These are phyloP conservation scores for Apiospora kogelbergensis DNA, from an alignment of 2,329 filamentous ascomycete genomes.

Conservation along the genomic window DNA sequence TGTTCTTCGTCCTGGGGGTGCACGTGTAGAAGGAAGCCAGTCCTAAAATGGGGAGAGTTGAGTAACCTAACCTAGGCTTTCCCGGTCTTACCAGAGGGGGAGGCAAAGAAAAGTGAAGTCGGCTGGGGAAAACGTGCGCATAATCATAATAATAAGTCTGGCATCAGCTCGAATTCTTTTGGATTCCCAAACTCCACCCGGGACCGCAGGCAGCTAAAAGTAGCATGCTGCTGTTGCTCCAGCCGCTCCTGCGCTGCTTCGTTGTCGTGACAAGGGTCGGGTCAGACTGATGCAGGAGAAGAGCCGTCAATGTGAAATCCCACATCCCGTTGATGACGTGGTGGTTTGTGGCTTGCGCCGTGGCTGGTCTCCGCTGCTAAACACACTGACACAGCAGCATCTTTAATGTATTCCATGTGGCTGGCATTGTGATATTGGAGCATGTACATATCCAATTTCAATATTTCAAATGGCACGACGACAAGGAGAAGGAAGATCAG, in stretches of 20 bases:
- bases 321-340: neutral
- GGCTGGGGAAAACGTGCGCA: neutral
- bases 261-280: constrained; percentile 8
- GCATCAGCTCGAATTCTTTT: constrained; percentile 1
- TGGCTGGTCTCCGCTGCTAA: neutral
- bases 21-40: neutral
- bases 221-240: neutral
- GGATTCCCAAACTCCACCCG: neutral
- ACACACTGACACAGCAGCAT: too few relatives aligned
- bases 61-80: constrained; percentile 2
- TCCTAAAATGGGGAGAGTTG: constrained; percentile 3
- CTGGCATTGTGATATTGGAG: neutral
- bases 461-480: neutral
- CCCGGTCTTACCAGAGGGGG: constrained; percentile 3
- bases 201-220: neutral
- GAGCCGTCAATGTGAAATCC: neutral
- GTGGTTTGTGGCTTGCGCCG: neutral
- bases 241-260: neutral
- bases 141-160: neutral
- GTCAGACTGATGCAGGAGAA: neutral
- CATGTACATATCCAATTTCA: too few relatives aligned
- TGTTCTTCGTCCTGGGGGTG: neutral
- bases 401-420: neutral
- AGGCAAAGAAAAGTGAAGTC: neutral
- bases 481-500: neutral